phyloP scores from a whole-genome alignment of 148 eudicot genomes.

The Pharnaceum exiguum region DNA sequence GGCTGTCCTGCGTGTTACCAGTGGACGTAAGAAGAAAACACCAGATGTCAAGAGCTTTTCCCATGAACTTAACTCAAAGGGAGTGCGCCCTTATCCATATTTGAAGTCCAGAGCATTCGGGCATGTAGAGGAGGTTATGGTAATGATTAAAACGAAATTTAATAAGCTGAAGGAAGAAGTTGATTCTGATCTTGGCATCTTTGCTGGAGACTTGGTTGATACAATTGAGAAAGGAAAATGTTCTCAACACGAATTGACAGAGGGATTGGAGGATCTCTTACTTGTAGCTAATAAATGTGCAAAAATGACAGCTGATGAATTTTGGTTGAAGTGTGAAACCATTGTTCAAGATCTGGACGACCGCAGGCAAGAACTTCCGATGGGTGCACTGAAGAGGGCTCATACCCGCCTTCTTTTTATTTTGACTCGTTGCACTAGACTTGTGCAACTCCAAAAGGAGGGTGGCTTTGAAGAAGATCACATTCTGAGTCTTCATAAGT shows the following conservation, averaged over 20 bases:
- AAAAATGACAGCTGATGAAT: slow-evolving; percentile 80
- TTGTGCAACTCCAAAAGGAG: slow-evolving; percentile 88
- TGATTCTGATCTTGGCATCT: slow-evolving; percentile 74
- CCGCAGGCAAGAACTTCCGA: slow-evolving; percentile 80
- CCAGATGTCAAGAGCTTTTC: slow-evolving; percentile 95
- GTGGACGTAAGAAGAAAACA: slow-evolving; percentile 75
- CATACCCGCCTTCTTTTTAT: slow-evolving; percentile 91
- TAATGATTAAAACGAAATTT: slow-evolving; percentile 84
- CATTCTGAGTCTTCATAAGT: slow-evolving; percentile 59
- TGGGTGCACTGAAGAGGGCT: slow-evolving; percentile 77
- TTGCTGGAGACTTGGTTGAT: slow-evolving; percentile 88
- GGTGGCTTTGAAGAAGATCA: slow-evolving; percentile 83
- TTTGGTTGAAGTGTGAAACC: slow-evolving; percentile 84
- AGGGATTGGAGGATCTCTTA: slow-evolving; percentile 72
- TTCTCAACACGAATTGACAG: slow-evolving; percentile 65
- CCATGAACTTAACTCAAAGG: slow-evolving; percentile 97
- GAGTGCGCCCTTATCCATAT: slow-evolving; percentile 89
- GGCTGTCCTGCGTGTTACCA: slow-evolving; percentile 79
- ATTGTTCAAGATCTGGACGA: slow-evolving; percentile 94
- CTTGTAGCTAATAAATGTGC: slow-evolving; percentile 74
- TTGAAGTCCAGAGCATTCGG: slow-evolving; percentile 87
- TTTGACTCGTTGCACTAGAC: slow-evolving; percentile 88
- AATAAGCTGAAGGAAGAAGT: slow-evolving; percentile 92
- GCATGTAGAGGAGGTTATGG: slow-evolving; percentile 78
- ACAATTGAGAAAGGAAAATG: slow-evolving; percentile 57